Evolutionary conservation across 176 grass and related monocot genomes (phyloP), one percentile per base, ranked within the genome.

Genomic region (Chloris gayana): DNA sequence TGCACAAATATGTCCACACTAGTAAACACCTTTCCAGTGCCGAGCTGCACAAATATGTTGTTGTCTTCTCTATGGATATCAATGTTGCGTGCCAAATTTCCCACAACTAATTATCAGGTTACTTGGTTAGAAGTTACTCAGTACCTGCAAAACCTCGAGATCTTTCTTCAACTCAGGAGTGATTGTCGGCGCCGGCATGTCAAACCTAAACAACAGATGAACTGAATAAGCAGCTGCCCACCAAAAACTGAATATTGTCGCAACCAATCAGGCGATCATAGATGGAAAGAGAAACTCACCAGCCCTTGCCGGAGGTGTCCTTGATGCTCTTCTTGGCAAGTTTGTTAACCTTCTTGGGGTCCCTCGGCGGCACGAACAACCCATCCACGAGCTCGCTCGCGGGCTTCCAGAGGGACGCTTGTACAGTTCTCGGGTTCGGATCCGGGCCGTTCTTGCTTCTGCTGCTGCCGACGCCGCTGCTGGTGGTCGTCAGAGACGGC

Each of bases 91-190:
- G 58, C 39, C 2, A 69, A 51, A 53, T 22, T 69, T 27, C 67
- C 19, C 2, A 27, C 19, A 38, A 9, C n/a, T 12, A 4, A 4
- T 17, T 38, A 3, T 41, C 47, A 39, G 42, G n/a, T 49, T 38
- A 6, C 32, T 56, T 1, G 10, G 6, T 68, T 1, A 10, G 14
- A 72, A 46, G 64, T 29, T 47, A 80, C 32, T 79, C 18, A 41
- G 63, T 68, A 94, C 95, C 91, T 92, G 91, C 83, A 98, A 83
- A 90, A 98, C 81, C 81, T 93, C 85, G 19, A 98, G 90, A 72
- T 98, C 95, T 75, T 91, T 94, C 88, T 98, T 94, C 70, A 98
- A 31, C 86, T 93, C 87, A 14, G 92, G 95, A 1, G 95, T 98
- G 44, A 98, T 85, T 69, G 21, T 87, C 59, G 90, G 95, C 39